phyloP scores from a whole-genome alignment of 495 filamentous ascomycete species.

The Hamigera avellanea region DNA sequence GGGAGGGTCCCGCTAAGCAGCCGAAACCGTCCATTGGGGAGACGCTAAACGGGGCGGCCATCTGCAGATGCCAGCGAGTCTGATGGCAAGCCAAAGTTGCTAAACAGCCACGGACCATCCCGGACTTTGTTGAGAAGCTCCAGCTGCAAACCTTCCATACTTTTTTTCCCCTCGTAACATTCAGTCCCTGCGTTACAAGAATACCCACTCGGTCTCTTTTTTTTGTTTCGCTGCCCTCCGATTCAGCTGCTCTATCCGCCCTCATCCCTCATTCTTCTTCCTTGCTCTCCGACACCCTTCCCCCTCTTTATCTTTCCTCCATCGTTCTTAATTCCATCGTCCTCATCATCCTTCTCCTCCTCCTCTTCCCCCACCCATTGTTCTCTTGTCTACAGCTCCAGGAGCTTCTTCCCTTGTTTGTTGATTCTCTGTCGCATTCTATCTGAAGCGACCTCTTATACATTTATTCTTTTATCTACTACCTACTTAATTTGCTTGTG shows the following conservation, averaged over 20 bases:
- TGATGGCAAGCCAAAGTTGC: too few relatives aligned
- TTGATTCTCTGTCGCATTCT: slow-evolving; percentile 4
- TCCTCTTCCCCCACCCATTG: slow-evolving; percentile 2
- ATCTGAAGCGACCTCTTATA: slow-evolving; percentile 1
- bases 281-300: slow-evolving; percentile 3
- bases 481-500: slow-evolving; percentile 12
- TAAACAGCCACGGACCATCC: too few relatives aligned
- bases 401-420: slow-evolving; percentile 3
- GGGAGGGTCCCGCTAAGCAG: too few relatives aligned
- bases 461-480: slow-evolving; percentile 5
- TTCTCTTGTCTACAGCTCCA: slow-evolving; percentile 4
- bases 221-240: neutral
- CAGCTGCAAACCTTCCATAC: too few relatives aligned
- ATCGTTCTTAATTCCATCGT: slow-evolving; percentile 10
- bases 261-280: too few relatives aligned
- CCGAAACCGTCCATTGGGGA: too few relatives aligned
- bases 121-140: too few relatives aligned
- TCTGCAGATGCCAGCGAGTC: too few relatives aligned
- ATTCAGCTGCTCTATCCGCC: neutral
- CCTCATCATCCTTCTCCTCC: slow-evolving; percentile 3
- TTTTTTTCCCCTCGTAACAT: too few relatives aligned
- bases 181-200: too few relatives aligned
- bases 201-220: neutral
- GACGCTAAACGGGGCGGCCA: too few relatives aligned
- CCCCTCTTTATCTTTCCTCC: slow-evolving; percentile 2